Base-by-base conservation (phyloP, 108 stramenopile species). In the Pseudonitzschia delicatissima region DNA sequence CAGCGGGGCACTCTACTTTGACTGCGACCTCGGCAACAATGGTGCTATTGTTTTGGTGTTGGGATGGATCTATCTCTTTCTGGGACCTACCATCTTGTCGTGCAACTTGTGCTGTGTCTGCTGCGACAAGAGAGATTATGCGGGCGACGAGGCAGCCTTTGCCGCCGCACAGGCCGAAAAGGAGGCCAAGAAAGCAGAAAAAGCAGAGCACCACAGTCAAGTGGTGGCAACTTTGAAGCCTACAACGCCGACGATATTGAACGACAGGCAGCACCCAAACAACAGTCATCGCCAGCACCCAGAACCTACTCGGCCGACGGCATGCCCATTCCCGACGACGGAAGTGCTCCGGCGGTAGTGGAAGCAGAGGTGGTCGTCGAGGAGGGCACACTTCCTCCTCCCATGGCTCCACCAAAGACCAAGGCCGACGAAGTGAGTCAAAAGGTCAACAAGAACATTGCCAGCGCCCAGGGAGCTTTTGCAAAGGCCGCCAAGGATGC, bases 291-390 rank as follows among this genome's bases (percentile, higher is more conserved):
- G 12, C 12, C 23, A 23, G 8, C 53, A 33, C 53, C 53, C 5
- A 55, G 53, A 15, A 55, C 53, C 28, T 55, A 55, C 32, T 55
- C 53, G 53, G 31, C 32, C 0, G 53, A 55, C 3, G 53, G 53
- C 6, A 34, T 55, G 5, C 53, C 53, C 2, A 55, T 55, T 29
- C 8, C 28, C 5, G 53, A 31, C 0, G 33, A 27, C 33, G 29
- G n/a, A 6, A 1, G 29, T n/a, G 20, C 40, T 13, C 11, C 40
- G 13, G 15, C 28, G 31, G 15, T 32, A 7, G 25, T n/a, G 17
- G 4, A 55, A 17, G 53, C 32, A 1, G 53, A 33, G 9, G 53
- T 1, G n/a, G 32, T 55, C 15, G 48, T 49, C 21, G n/a, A 21
- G 48, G 48, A 0, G 31, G 32, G 31, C 9, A 11, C 5, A 9